Evolutionary conservation across 352 stramenopile species (phyloP), one percentile per base, ranked within the genome.

Genomic region (Plasmopara muralis): DNA sequence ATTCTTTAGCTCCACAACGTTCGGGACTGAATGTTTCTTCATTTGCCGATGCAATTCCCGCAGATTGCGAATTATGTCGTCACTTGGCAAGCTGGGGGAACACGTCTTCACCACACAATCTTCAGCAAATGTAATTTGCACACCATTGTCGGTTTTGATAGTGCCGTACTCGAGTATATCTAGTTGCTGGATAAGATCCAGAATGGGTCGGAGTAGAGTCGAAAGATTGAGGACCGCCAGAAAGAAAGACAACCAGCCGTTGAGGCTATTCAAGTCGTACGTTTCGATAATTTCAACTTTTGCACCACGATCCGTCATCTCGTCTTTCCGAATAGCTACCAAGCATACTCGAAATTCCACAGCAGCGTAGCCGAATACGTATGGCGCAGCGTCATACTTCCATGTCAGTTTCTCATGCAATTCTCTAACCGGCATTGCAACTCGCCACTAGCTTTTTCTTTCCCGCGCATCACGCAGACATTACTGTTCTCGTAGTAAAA

Each of bases 141-240:
- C 55, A 38, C 43, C 49, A 50, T 49, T 63, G n/a, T 1, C 1
- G 46, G 29, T 41, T 50, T 35, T 15, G 15, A 54, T 46, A 41
- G 10, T 34, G 10, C 18, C 18, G 20, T 58, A 63, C 30, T 58
- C 43, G 7, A 12, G 43, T 42, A 46, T 33, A 42, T 25, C 10
- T 4, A 35, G 31, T 4, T 1, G 31, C 1, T 5, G 5, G 0
- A 5, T 12, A 5, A 2, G 31, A 12, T 35, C 10, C 31, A 35
- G 1, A 35, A 12, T 4, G 2, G 31, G 31, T 2, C 5, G 1
- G 31, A 64, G 64, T 10, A 70, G 57, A 55, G 53, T 57, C 31
- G 49, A 66, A 37, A 70, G 53, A 18, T 66, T 70, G 38, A 70
- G 47, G 44, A 70, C 52, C 2, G 56, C 53, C 25, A 63, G 48